Evolutionary conservation across 805 yeast genomes (phyloP).

Genomic region (Candida tammaniensis): DNA sequence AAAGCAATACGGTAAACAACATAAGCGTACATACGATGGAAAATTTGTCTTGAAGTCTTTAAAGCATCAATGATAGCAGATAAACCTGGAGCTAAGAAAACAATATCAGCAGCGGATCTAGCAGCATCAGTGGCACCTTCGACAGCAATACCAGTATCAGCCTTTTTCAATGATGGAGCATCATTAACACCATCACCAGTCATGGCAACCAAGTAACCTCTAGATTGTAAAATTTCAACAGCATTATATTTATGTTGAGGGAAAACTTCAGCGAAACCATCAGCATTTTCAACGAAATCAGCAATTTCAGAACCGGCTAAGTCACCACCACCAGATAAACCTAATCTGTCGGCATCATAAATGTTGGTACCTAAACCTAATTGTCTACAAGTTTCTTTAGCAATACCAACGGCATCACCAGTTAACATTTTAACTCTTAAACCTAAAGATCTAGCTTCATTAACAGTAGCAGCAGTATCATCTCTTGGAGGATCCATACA

Average conservation of each 20-base stretch:
- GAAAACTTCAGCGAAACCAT: constrained; percentile 98
- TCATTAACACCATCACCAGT: constrained; percentile 99
- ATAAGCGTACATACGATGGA: constrained; percentile 98
- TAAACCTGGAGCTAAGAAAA: constrained; percentile 90
- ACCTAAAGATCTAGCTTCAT: constrained; percentile 89
- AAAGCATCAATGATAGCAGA: constrained; percentile 90
- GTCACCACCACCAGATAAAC: constrained; percentile 91
- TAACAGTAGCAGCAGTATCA: constrained; percentile 92
- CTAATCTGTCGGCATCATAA: constrained; percentile 94
- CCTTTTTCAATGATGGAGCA: constrained; percentile 96
- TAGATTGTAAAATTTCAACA: constrained; percentile 90
- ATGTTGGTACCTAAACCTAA: constrained; percentile 95
- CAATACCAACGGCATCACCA: constrained; percentile 99
- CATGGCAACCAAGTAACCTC: constrained; percentile 98
- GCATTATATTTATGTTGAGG: constrained; percentile 97
- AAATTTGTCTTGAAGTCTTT: constrained; percentile 93
- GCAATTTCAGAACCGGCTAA: constrained; percentile 97
- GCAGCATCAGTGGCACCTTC: constrained; percentile 98
- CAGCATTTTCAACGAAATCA: constrained; percentile 96
- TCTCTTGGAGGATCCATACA: constrained; percentile 99
- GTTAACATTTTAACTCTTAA: constrained; percentile 96
- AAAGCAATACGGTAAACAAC: constrained; percentile 97
- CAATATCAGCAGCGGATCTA: constrained; percentile 95
- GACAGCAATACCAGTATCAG: constrained; percentile 90
- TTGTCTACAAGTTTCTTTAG: constrained; percentile 97